phyloP scores from a whole-genome alignment of 768 basidiomycete species.

The Phaeolepiota aurea region DNA sequence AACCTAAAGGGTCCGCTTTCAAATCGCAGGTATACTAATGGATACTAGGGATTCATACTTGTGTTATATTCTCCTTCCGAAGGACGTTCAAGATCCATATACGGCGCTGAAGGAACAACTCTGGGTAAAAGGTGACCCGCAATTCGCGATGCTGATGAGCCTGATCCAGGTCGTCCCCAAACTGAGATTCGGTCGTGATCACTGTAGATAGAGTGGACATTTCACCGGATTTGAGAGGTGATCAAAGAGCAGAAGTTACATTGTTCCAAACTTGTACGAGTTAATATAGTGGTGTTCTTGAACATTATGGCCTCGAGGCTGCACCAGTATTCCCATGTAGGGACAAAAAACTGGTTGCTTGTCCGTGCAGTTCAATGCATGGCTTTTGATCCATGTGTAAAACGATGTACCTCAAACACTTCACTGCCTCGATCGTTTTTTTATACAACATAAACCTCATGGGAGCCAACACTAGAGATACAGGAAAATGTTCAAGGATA shows the following conservation, averaged over 20 bases:
- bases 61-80: slow-evolving; percentile 44
- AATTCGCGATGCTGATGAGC: slow-evolving; percentile 27
- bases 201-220: not conserved
- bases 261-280: too few relatives aligned
- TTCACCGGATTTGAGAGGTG: not conserved
- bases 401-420: too few relatives aligned
- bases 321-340: too few relatives aligned
- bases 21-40: slow-evolving; percentile 1
- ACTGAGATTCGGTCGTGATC: not conserved
- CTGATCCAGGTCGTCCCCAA: not conserved
- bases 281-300: not conserved
- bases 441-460: too few relatives aligned
- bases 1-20: slow-evolving; percentile 36
- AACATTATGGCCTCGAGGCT: too few relatives aligned
- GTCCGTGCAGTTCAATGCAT: too few relatives aligned
- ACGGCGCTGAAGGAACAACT: slow-evolving; percentile 57
- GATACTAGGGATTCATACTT: slow-evolving; percentile 22
- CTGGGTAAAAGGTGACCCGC: slow-evolving; percentile 59
- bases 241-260: not conserved
- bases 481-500: too few relatives aligned
- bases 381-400: too few relatives aligned
- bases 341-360: too few relatives aligned
- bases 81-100: slow-evolving; percentile 65
- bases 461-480: too few relatives aligned
- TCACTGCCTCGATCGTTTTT: too few relatives aligned